Evolutionary conservation across 768 basidiomycete genomes (phyloP), one percentile per base, ranked within the genome.

Genomic region (Phlebiopsis gigantea): DNA sequence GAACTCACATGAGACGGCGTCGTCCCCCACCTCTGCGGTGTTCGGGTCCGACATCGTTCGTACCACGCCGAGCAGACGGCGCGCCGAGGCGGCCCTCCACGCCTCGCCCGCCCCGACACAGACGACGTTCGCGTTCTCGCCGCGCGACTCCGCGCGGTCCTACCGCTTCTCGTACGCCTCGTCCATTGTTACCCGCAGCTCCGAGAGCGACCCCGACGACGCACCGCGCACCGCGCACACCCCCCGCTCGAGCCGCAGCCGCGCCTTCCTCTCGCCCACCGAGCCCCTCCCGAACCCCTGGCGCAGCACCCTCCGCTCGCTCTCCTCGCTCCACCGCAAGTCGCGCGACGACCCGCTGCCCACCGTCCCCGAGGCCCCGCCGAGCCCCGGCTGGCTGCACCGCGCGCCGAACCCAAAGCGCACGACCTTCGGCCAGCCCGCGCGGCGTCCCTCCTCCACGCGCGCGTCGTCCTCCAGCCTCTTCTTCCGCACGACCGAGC

Each of bases 1-100:
- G 17, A 19, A 10, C 4, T 45, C n/a, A 17, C 22, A 53, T 30
- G 10, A 14, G 29, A 30, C 30, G 15, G n/a, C 26, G 25, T 17
- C 3, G n/a, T 47, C 46, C 34, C 58, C 53, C 12, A 34, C 26
- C 8, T 60, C 58, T 28, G 49, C 49, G 8, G 21, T 60, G 15
- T 56, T 44, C 48, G 55, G 55, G 25, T 56, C 58, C 9, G 58
- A 60, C 46, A 56, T 60, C 31, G 26, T 56, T 1, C 54, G 45
- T 21, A 2, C 28, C 14, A 44, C 53, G 1, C 31, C 58, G 2
- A 29, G 44, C 34, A 39, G 19, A 31, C 52, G 52, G 1, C 46
- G 58, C 6, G 53, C 58, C 19, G 52, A 54, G 12, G 41, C n/a
- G 39, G 24, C 46, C 2, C 2, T 41, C 2, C 46, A 29, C 21